Evolutionary conservation across 2,329 filamentous ascomycete genomes (phyloP).

Genomic region (Podosphaera fusca): DNA sequence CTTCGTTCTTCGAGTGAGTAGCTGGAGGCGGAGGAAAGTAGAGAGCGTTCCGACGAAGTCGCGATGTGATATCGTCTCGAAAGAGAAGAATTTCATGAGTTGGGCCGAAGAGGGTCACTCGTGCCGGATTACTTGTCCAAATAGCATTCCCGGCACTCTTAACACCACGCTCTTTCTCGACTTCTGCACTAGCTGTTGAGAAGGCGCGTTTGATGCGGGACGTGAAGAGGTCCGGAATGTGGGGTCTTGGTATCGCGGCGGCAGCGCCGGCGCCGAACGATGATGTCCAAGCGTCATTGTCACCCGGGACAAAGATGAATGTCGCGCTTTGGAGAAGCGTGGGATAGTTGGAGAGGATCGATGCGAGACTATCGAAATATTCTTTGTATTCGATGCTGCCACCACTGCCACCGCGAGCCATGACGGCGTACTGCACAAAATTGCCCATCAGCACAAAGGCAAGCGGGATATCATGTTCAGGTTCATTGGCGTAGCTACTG

Average conservation of each 20-base stretch:
- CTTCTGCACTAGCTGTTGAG: slow-evolving; percentile 50
- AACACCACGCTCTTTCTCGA: slow-evolving; percentile 24
- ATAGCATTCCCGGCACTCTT: slow-evolving; percentile 46
- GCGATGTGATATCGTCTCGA: slow-evolving; percentile 62
- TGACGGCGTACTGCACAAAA: slow-evolving; percentile 45
- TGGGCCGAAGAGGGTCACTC: slow-evolving; percentile 67
- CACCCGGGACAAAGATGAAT: slow-evolving; percentile 83
- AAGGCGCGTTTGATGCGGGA: slow-evolving; percentile 66
- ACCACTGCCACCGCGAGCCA: slow-evolving; percentile 44
- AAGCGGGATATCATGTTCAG: slow-evolving; percentile 43
- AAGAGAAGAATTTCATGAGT: slow-evolving; percentile 72
- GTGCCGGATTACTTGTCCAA: slow-evolving; percentile 73
- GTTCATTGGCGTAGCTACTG: slow-evolving; percentile 43
- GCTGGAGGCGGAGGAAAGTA: slow-evolving; percentile 28
- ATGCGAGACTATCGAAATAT: slow-evolving; percentile 72
- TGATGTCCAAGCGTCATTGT: slow-evolving; percentile 93
- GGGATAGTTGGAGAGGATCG: slow-evolving; percentile 63
- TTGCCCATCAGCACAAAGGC: slow-evolving; percentile 70
- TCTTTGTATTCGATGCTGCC: slow-evolving; percentile 95
- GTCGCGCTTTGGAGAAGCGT: slow-evolving; percentile 54
- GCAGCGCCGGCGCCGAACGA: slow-evolving; percentile 58
- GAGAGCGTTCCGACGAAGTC: slow-evolving; percentile 56
- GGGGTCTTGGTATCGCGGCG: slow-evolving; percentile 42
- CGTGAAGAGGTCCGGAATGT: slow-evolving; percentile 74
- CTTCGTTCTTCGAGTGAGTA: neutral